A percentile compares a stretch with the other conserved stretches of the same genome.
Evolutionary conservation across 129 eudicot genomes (phyloP).

Genomic region (Flaveria linearis): DNA sequence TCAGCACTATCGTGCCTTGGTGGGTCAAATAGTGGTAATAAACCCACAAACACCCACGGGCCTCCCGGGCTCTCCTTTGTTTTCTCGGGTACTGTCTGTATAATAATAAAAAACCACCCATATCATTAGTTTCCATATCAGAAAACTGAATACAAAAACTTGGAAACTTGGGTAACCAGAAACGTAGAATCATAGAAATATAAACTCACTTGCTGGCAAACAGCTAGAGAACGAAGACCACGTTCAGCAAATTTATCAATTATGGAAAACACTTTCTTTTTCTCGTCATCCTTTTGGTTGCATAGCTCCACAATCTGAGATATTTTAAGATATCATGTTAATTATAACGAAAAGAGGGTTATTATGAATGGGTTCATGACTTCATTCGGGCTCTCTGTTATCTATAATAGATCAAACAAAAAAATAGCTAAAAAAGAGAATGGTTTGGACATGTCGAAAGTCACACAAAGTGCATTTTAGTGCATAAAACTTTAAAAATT

Average conservation of each 20-base stretch:
- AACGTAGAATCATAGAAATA: neutral
- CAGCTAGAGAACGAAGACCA: constrained; percentile 88
- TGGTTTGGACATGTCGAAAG: neutral
- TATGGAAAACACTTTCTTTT: constrained; percentile 64
- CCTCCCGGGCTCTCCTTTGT: constrained; percentile 75
- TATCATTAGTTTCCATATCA: constrained; percentile 1
- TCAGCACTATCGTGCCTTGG: constrained; percentile 97
- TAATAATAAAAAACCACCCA: neutral
- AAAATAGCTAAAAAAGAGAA: neutral
- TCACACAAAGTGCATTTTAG: neutral
- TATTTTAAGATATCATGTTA: neutral
- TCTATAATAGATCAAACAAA: neutral
- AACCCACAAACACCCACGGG: constrained; percentile 76
- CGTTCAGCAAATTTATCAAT: constrained; percentile 90
- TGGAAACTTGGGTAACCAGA: too few species aligned
- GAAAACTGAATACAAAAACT: neutral
- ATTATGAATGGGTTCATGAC: neutral
- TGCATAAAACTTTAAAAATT: neutral
- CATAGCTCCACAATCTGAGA: constrained; percentile 74
- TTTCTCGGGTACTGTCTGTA: constrained; percentile 78
- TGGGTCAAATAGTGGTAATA: constrained; percentile 91
- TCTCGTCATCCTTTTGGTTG: constrained; percentile 48
- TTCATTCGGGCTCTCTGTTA: neutral
- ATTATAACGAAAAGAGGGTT: neutral
- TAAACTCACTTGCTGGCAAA: constrained; percentile 58